These are phyloP conservation scores for Nephelium lappaceum DNA, from an alignment of 345 rosid genomes.

Conservation along the genomic window DNA sequence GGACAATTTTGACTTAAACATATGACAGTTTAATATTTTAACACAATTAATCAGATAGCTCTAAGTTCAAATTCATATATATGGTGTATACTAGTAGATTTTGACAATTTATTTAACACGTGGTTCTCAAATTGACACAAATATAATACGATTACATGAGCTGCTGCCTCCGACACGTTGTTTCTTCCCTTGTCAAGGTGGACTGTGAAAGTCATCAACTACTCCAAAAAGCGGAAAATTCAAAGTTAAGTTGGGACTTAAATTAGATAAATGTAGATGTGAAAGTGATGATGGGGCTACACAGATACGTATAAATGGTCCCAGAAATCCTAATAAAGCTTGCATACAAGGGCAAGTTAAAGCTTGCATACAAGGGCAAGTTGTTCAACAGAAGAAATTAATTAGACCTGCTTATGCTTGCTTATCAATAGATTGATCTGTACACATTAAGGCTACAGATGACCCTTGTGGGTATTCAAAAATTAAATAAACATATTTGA, in stretches of 20 bases:
- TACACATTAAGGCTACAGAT: no score
- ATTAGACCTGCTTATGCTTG: neutral
- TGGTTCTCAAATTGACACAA: no score
- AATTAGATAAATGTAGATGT: neutral
- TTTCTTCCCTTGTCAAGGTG: no score
- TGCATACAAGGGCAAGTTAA: neutral
- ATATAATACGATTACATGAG: no score
- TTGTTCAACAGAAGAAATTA: neutral
- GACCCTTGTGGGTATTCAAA: neutral
- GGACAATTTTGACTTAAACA: no score
- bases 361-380: neutral
- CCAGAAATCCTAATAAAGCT: neutral
- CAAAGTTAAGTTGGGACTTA: neutral
- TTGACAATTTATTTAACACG: no score
- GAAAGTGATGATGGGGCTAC: neutral
- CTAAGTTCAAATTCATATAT: no score
- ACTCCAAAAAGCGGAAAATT: neutral
- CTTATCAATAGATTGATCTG: no score
- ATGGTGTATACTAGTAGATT: no score
- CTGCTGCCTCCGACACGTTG: no score
- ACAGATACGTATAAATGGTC: neutral
- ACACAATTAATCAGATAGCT: no score
- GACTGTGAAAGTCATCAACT: neutral
- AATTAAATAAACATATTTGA: neutral
- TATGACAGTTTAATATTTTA: no score